Percentiles rank a stretch among this genome's conserved stretches.
These are phyloP conservation scores for Copromyces sp. DNA, from an alignment of 495 filamentous ascomycete genomes.

Conservation along the genomic window DNA sequence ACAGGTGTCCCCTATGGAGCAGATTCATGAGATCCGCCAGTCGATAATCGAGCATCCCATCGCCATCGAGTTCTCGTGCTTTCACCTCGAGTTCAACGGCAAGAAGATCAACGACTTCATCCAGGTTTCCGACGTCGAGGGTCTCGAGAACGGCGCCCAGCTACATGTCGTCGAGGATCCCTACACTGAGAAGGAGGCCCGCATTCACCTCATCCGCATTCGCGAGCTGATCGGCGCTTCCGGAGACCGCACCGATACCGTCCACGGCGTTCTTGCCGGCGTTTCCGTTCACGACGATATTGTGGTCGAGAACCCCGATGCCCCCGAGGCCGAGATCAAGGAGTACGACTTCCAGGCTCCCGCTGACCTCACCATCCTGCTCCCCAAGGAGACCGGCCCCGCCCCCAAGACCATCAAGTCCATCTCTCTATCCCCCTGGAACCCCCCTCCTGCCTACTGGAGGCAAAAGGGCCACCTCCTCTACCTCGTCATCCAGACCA, in stretches of 20 bases:
- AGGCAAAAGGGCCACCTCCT: constrained; percentile 87
- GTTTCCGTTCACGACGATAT: constrained; percentile 77
- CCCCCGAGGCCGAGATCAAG: constrained; percentile 38
- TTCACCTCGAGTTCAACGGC: constrained; percentile 85
- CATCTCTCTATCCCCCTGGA: constrained; percentile 85
- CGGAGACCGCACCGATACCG: constrained; percentile 74
- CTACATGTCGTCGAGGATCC: constrained; percentile 84
- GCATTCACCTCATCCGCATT: constrained; percentile 83
- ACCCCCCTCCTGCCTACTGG: constrained; percentile 85
- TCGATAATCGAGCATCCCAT: constrained; percentile 90
- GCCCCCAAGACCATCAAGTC: constrained; percentile 83
- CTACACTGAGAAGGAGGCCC: constrained; percentile 96
- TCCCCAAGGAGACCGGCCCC: constrained; percentile 52
- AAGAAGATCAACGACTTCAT: constrained; percentile 88
- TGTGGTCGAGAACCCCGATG: constrained; percentile 24
- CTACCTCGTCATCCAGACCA: constrained; percentile 79
- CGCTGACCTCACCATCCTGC: constrained; percentile 56
- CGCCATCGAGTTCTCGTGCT: constrained; percentile 95
- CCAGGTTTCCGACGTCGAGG: constrained; percentile 85
- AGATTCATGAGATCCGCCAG: constrained; percentile 94
- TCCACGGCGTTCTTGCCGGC: constrained; percentile 84
- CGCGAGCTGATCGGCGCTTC: constrained; percentile 88
- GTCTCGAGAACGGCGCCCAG: constrained; percentile 60
- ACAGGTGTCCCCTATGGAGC: constrained; percentile 85
- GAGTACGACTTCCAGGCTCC: constrained; percentile 67